Percentiles rank a stretch among this genome's conserved stretches.
These are phyloP conservation scores for Pseudogymnoascus sp. DNA, from an alignment of 2,329 filamentous ascomycete species.

Conservation along the genomic window DNA sequence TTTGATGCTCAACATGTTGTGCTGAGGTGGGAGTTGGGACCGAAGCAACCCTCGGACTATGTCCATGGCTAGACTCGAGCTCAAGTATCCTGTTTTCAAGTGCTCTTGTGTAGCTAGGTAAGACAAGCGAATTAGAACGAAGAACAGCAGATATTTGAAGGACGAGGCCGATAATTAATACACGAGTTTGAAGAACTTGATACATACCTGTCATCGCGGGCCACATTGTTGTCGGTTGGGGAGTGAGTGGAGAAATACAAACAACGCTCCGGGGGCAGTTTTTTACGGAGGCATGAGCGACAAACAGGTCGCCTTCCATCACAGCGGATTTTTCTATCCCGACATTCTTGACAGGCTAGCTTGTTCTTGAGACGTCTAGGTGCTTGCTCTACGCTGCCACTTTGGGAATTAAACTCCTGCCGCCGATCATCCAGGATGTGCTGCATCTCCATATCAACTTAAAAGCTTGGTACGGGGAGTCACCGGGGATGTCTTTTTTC, in stretches of 20 bases:
- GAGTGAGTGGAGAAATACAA: background rate
- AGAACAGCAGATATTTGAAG: background rate
- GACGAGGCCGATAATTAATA: no score
- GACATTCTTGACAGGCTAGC: constrained; percentile 8
- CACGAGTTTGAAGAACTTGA: background rate
- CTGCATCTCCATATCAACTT: background rate
- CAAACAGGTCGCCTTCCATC: constrained; percentile 5
- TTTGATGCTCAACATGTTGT: background rate
- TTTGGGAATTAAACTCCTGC: background rate
- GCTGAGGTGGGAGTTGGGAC: background rate
- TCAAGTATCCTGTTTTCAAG: background rate
- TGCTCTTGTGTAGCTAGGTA: background rate
- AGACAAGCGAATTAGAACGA: background rate
- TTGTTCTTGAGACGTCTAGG: constrained; percentile 7
- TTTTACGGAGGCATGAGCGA: background rate
- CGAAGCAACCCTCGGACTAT: background rate
- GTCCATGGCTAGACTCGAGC: background rate
- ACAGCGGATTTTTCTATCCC: constrained; percentile 8
- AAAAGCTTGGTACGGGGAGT: background rate
- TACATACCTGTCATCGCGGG: background rate
- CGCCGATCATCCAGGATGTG: background rate
- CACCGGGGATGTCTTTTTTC: background rate
- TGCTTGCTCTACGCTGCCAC: background rate
- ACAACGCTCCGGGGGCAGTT: background rate
- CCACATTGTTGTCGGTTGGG: background rate